phyloP scores from a whole-genome alignment of 106 monocot species.

The Allium fistulosum region DNA sequence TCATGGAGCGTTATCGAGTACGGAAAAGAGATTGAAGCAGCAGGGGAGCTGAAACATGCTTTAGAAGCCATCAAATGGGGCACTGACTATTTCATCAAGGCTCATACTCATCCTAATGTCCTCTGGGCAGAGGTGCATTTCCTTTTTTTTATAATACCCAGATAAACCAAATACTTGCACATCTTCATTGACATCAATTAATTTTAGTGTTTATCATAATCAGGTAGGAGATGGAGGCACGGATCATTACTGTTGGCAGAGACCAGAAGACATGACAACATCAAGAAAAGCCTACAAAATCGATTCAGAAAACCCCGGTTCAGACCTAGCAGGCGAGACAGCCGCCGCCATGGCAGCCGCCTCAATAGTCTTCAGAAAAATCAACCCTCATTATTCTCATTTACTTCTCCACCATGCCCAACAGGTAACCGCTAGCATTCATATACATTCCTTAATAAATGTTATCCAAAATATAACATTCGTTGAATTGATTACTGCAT shows the following conservation, averaged over 20 bases:
- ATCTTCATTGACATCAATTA: background rate
- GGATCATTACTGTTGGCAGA: conserved; percentile 19
- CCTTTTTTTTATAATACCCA: background rate
- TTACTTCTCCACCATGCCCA: conserved; percentile 30
- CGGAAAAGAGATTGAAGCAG: background rate
- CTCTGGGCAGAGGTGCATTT: conserved; percentile 13
- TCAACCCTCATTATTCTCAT: conserved; percentile 29
- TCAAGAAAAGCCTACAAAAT: conserved; percentile 14
- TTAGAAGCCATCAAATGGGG: conserved; percentile 18
- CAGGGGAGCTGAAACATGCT: conserved; percentile 8
- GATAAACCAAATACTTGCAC: background rate
- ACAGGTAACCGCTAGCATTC: background rate
- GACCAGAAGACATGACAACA: conserved; percentile 23
- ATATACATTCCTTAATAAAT: background rate
- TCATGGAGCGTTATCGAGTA: conserved; percentile 15
- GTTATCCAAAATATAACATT: background rate
- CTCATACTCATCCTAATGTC: conserved; percentile 4
- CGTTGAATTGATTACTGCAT: background rate
- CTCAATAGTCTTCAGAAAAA: conserved; percentile 19
- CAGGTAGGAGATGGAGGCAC: conserved; percentile 18
- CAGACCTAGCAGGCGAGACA: conserved; percentile 33
- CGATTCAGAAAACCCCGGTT: conserved; percentile 24
- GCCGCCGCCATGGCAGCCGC: conserved; percentile 42
- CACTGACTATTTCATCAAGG: conserved; percentile 13
- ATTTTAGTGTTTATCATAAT: background rate